These are phyloP conservation scores for Thelonectria rubi DNA, from an alignment of 2,329 filamentous ascomycete species.

Conservation along the genomic window DNA sequence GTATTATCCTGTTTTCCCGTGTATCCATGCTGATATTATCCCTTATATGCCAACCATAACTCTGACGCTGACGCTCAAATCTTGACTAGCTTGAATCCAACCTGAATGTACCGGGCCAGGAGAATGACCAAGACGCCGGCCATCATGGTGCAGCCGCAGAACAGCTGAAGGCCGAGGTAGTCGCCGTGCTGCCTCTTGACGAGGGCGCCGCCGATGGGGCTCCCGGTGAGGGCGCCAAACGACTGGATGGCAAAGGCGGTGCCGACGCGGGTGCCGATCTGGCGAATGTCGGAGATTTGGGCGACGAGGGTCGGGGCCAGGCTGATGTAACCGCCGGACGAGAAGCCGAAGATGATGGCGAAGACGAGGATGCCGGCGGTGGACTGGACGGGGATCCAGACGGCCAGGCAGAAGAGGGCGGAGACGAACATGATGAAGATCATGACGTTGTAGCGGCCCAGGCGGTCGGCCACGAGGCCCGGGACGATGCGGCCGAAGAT, in stretches of 20 bases:
- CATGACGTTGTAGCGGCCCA: conserved; percentile 58
- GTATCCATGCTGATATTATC: conserved; percentile 1
- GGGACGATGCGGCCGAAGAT: conserved; percentile 63
- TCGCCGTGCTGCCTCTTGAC: conserved; percentile 60
- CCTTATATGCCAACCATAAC: not conserved
- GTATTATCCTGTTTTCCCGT: not conserved
- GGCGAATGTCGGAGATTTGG: conserved; percentile 74
- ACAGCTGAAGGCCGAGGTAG: conserved; percentile 71
- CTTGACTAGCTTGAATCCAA: conserved; percentile 48
- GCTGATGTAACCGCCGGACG: conserved; percentile 71
- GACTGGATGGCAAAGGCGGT: conserved; percentile 69
- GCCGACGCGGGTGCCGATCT: conserved; percentile 75
- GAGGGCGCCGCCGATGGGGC: conserved; percentile 73
- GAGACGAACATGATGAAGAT: conserved; percentile 63
- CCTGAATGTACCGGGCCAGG: conserved; percentile 47
- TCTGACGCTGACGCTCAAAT: conserved; percentile 38
- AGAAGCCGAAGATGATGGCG: conserved; percentile 74
- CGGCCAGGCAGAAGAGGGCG: conserved; percentile 53
- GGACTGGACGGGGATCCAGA: conserved; percentile 60
- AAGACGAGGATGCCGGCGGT: conserved; percentile 71
- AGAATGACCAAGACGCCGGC: conserved; percentile 42
- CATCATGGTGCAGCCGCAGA: conserved; percentile 64
- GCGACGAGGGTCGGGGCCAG: conserved; percentile 71
- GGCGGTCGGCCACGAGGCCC: conserved; percentile 56
- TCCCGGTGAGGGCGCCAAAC: conserved; percentile 72